Percentiles rank a stretch among this genome's conserved stretches.
phyloP scores from a whole-genome alignment of 768 basidiomycete species.

The Tricholomella constricta region DNA sequence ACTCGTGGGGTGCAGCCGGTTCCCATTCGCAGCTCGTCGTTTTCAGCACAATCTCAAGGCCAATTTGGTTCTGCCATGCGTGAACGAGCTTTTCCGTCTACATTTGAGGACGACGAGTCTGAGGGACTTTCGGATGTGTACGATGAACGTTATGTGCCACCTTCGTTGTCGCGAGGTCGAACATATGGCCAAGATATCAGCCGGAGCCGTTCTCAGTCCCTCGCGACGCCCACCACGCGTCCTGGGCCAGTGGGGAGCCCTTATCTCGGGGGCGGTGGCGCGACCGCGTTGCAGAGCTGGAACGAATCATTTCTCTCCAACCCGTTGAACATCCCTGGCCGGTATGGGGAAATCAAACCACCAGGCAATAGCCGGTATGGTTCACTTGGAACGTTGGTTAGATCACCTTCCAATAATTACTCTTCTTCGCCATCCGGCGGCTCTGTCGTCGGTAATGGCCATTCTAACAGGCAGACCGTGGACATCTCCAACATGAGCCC shows the following conservation, averaged over 20 bases:
- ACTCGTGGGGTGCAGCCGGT: constrained; percentile 48
- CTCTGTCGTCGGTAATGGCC: constrained; percentile 45
- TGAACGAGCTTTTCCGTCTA: constrained; percentile 69
- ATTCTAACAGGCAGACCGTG: constrained; percentile 40
- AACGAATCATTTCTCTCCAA: constrained; percentile 59
- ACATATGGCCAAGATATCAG: constrained; percentile 62
- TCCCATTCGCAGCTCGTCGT: constrained; percentile 70
- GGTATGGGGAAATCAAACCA: constrained; percentile 66
- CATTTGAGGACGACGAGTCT: constrained; percentile 81
- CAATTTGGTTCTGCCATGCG: constrained; percentile 68
- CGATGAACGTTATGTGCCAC: constrained; percentile 54
- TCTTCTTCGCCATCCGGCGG: constrained; percentile 49
- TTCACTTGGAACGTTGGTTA: constrained; percentile 55
- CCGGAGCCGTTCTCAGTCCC: constrained; percentile 76
- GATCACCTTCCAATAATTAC: constrained; percentile 56
- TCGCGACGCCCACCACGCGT: constrained; percentile 60
- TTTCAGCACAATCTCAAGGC: constrained; percentile 55
- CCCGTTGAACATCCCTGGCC: constrained; percentile 57
- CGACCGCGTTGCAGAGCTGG: constrained; percentile 58
- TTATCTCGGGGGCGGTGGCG: constrained; percentile 32
- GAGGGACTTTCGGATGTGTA: constrained; percentile 64
- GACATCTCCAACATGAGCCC: constrained; percentile 82
- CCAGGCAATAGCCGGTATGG: constrained; percentile 66
- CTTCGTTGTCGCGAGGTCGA: constrained; percentile 56
- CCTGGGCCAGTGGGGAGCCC: constrained; percentile 57